phyloP scores from a whole-genome alignment of 768 basidiomycete species.

The Naganishia antarctica region DNA sequence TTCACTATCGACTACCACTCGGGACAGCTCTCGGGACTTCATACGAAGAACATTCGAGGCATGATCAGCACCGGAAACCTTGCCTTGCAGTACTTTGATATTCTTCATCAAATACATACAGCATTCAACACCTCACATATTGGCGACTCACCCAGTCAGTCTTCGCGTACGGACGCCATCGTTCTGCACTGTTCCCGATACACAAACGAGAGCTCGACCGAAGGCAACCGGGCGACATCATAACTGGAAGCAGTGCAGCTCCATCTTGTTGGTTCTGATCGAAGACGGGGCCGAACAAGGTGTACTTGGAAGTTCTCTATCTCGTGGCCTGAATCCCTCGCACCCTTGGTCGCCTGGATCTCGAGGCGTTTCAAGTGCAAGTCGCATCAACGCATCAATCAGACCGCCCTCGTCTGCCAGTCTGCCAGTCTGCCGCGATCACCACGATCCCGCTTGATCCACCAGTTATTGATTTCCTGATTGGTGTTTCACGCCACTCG shows the following conservation, averaged over 20 bases:
- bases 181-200: neutral
- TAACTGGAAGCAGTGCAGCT: conserved; percentile 9
- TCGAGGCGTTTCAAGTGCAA: neutral
- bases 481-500: no score
- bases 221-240: conserved; percentile 4
- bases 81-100: neutral
- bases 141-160: no score
- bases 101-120: neutral
- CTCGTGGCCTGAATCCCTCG: no score
- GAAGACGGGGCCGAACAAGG: conserved; percentile 3
- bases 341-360: neutral
- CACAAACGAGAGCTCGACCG: conserved; percentile 3
- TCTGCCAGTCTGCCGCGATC: neutral
- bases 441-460: neutral
- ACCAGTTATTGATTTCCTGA: neutral
- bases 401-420: no score
- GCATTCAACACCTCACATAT: neutral
- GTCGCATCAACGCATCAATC: neutral
- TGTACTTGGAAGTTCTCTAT: no score
- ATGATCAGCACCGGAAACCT: neutral
- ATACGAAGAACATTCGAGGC: neutral
- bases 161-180: neutral
- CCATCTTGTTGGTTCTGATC: neutral
- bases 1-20: neutral
- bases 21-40: neutral